Conservation (phyloP, 1,284 basidiomycete genomes). For the Coniferiporia sulphurascens region DNA sequence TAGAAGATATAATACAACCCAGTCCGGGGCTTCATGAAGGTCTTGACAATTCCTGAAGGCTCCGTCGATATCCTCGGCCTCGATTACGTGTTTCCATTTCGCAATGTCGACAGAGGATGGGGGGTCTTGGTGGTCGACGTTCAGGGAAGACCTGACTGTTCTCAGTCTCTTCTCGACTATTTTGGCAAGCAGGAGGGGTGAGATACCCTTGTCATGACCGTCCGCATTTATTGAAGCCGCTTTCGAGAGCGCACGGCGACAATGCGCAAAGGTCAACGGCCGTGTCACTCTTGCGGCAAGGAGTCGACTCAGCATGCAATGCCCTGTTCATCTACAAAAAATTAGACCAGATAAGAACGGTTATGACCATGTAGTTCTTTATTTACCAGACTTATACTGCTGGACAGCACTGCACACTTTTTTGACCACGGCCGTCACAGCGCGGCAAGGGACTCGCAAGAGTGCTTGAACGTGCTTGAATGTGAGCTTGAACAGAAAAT, state of each 20-base stretch:
- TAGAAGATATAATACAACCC: constrained; percentile 49
- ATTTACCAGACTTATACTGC: no score
- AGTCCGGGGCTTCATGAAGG: constrained; percentile 27
- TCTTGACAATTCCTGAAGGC: constrained; percentile 27
- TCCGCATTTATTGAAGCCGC: background rate
- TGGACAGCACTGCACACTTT: no score
- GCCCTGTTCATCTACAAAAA: constrained; percentile 6
- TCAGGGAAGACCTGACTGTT: constrained; percentile 1
- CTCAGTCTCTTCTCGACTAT: constrained; percentile 2
- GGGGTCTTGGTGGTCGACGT: background rate
- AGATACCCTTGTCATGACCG: constrained; percentile 28
- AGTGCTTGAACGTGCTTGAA: no score
- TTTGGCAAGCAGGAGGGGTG: constrained; percentile 6
- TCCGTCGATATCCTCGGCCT: constrained; percentile 30
- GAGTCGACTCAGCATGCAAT: constrained; percentile 13
- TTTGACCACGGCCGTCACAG: no score
- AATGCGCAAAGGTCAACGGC: background rate
- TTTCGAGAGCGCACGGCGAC: background rate
- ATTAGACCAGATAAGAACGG: background rate
- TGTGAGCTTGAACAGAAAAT: no score
- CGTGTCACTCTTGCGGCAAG: background rate
- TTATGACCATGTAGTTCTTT: no score
- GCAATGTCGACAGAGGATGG: constrained; percentile 4
- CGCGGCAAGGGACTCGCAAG: no score
- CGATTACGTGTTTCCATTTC: constrained; percentile 34